Base-by-base conservation (phyloP, 2,329 filamentous ascomycete genomes). In the Xylaria hypoxylon region DNA sequence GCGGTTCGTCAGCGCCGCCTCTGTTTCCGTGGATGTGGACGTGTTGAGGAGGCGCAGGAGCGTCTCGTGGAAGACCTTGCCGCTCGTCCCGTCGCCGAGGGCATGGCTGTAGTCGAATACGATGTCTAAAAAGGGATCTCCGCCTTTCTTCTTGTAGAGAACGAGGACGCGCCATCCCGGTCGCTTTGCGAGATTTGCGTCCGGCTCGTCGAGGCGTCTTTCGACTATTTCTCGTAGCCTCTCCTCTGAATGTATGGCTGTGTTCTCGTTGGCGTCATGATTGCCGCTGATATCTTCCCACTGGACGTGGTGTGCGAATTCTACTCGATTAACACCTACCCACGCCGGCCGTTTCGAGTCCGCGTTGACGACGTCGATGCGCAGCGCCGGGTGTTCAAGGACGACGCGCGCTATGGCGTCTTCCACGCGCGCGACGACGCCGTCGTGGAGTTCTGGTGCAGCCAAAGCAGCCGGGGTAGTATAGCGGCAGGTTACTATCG, bases 1-100 rank as follows among this genome's bases (percentile, higher is more conserved):
- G n/a, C 67, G 51, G 66, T 74, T 48, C 35, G 71, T 69, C 31
- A 76, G 71, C 61, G 15, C 71, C 2, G 73, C 63, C 53, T 73
- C 69, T 65, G 68, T 40, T 52, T 63, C 68, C 64, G 75, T 65
- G 62, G 73, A 64, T 44, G 63, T 65, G 15, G 56, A 35, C 44
- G 45, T 59, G 69, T 77, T 77, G 50, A 78, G 76, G 7, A 56
- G 71, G 63, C 72, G 65, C 58, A 78, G 52, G 31, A 78, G 72
- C 63, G 55, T 44, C 60, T 72, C 62, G 22, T 71, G 70, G 48
- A 75, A 72, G 19, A 75, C 62, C 59, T 74, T 73, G 13, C 65
- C 73, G 47, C 71, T 61, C 44, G 55, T 68, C 5, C 72, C 72
- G 58, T 75, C 73, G 22, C 35, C 26, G 11, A 71, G 58, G 0